These are phyloP conservation scores for Cordyceps tenuipes DNA, from an alignment of 2,329 filamentous ascomycete species.

Conservation along the genomic window DNA sequence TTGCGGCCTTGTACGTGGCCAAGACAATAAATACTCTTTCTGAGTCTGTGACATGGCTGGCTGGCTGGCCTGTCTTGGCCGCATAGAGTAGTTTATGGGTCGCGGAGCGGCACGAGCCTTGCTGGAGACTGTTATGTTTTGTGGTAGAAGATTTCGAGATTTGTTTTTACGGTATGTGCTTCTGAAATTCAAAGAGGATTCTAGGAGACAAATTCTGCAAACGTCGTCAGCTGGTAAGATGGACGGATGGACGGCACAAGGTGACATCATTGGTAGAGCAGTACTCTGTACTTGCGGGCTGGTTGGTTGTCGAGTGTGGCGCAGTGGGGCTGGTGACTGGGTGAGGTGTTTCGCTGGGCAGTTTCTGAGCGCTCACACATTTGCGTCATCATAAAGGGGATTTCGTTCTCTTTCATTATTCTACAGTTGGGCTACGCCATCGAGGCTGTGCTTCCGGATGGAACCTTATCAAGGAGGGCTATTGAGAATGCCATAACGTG, in stretches of 20 bases:
- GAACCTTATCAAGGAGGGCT: neutral
- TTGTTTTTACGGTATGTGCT: neutral
- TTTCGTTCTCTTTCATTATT: neutral
- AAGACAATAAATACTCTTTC: neutral
- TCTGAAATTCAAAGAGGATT: neutral
- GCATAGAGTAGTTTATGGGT: slow-evolving; percentile 10
- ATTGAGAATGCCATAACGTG: neutral
- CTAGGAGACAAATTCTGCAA: neutral
- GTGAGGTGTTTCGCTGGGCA: neutral
- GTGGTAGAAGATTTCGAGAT: neutral
- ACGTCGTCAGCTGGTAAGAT: neutral
- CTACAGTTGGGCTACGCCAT: neutral
- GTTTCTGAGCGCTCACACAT: neutral
- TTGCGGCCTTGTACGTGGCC: neutral
- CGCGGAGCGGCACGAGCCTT: slow-evolving; percentile 11
- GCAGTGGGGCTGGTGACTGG: slow-evolving; percentile 5
- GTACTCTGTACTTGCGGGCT: neutral
- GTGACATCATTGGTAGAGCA: slow-evolving; percentile 5
- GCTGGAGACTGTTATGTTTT: neutral
- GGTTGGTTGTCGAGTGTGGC: slow-evolving; percentile 8
- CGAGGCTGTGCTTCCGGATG: neutral
- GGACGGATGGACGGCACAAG: neutral
- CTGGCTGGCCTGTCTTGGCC: slow-evolving; percentile 1
- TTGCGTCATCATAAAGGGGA: neutral
- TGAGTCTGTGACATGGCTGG: neutral